phyloP scores from a whole-genome alignment of 768 basidiomycete species.

The Rhodotorula sphaerocarpa region DNA sequence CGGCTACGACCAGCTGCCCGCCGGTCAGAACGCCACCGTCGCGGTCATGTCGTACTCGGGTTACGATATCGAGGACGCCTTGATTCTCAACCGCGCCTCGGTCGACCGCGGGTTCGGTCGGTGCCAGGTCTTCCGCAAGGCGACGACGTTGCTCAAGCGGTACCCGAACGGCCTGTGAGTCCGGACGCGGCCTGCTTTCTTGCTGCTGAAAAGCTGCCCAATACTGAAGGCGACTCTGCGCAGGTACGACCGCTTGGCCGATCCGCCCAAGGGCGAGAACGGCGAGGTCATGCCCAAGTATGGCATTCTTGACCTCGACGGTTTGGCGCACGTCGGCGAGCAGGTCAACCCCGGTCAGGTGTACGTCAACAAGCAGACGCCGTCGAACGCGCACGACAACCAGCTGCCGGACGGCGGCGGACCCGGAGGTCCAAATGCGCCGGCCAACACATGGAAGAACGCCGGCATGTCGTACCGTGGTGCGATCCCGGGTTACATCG shows the following conservation, averaged over 20 bases:
- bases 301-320: slow-evolving; percentile 83
- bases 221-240: too few species aligned
- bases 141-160: slow-evolving; percentile 83
- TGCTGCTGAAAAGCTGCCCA: too few species aligned
- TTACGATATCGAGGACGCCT: slow-evolving; percentile 97
- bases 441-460: slow-evolving; percentile 80
- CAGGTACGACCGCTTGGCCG: slow-evolving; percentile 88
- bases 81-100: slow-evolving; percentile 93
- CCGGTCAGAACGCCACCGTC: slow-evolving; percentile 95
- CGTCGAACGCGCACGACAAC: slow-evolving; percentile 77
- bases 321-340: slow-evolving; percentile 89
- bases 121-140: slow-evolving; percentile 95
- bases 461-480: slow-evolving; percentile 88
- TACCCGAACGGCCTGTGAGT: slow-evolving; percentile 96
- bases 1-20: slow-evolving; percentile 91
- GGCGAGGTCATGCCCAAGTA: slow-evolving; percentile 73
- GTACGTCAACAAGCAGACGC: slow-evolving; percentile 94
- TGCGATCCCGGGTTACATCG: slow-evolving; percentile 84
- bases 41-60: slow-evolving; percentile 99
- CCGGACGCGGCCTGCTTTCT: background rate
- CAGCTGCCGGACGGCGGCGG: slow-evolving; percentile 14
- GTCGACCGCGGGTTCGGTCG: slow-evolving; percentile 94
- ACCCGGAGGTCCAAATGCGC: slow-evolving; percentile 45
- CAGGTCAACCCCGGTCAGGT: slow-evolving; percentile 85
- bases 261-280: slow-evolving; percentile 76